Base-by-base conservation (phyloP, 164 flowering plant genomes). In the Vitis amurensis region DNA sequence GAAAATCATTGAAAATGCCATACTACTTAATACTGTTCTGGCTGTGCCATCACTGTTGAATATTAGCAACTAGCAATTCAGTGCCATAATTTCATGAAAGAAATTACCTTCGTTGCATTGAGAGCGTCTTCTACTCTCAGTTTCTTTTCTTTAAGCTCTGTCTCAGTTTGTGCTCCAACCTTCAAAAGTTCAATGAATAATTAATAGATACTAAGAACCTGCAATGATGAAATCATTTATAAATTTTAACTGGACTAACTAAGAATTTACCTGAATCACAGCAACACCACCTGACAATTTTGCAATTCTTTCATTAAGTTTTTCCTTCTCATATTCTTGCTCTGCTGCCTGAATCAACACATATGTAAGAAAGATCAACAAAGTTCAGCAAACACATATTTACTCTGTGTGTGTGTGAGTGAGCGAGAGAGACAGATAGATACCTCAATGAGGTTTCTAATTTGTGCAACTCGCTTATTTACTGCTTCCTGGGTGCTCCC, bases 121-220 rank as follows among this genome's bases (percentile, higher is more conserved):
- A 93, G 92, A 68, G 99, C 99, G 86, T 95, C 99, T 77, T 95
- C 99, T 37, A 95, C 99, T 76, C 99, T 90, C 79, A 95, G 72
- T 67, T 95, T 90, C 91, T 95, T 93, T 63, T 93, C 99, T 75
- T 93, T 95, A 57, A 95, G 80, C 77, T 95, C 99, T 19, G 97
- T 93, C 74, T 95, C 99, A 61, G 99, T 95, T 83, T 95, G 99
- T 14, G 99, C 99, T 66, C 99, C 98, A 80, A 95, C 98, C 99
- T 95, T 74, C 50, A 70, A n/a, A 66, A 64, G 11, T 50, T 37
- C 12, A 66, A 12, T n/a, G 17, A 12, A 63, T 15, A 30, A 8
- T 44, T 63, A n/a, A 47, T 3, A 37, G 44, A 37, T 37, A 6
- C 7, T 6, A 37, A 3, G 7, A 4, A 37, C 44, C 44, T 37